Percentiles rank a stretch among this genome's conserved stretches.
Evolutionary conservation across 164 flowering plant genomes (phyloP).

Genomic region (Vitis rotundifolia): DNA sequence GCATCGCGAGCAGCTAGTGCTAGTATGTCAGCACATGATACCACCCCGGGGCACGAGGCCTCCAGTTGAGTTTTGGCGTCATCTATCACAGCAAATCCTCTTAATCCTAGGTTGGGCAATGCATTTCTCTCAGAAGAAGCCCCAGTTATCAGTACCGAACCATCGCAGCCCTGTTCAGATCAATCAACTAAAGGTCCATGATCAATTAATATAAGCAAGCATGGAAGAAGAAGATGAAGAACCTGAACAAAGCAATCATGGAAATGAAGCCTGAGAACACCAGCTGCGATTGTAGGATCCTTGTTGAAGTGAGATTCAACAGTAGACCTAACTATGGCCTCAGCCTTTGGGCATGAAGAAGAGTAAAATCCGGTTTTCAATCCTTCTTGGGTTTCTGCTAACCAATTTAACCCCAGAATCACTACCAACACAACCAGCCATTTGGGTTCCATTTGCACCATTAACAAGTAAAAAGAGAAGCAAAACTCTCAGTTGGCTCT

Average conservation of each 20-base stretch:
- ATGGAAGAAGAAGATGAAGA: background rate
- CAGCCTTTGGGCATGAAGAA: constrained; percentile 57
- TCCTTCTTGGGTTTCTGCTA: constrained; percentile 28
- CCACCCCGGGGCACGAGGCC: constrained; percentile 59
- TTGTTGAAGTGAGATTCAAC: constrained; percentile 44
- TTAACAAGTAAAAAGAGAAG: background rate
- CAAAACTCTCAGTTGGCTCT: background rate
- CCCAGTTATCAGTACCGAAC: constrained; percentile 58
- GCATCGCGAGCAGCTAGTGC: constrained; percentile 79
- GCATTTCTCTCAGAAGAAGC: constrained; percentile 57
- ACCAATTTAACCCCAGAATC: constrained; percentile 19
- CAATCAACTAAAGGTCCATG: background rate
- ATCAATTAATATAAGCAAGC: background rate
- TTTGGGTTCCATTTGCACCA: constrained; percentile 19
- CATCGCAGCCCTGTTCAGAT: constrained; percentile 69
- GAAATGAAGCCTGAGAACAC: constrained; percentile 66
- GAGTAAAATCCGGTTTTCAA: constrained; percentile 53
- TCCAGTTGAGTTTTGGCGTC: constrained; percentile 70
- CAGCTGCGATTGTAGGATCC: constrained; percentile 67
- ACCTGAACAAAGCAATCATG: constrained; percentile 85
- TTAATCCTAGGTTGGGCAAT: constrained; percentile 48
- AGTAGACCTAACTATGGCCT: constrained; percentile 52
- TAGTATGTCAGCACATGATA: constrained; percentile 76
- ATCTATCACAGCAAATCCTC: constrained; percentile 72
- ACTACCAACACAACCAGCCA: constrained; percentile 18